Percentiles rank a stretch among this genome's conserved stretches.
Evolutionary conservation across 2,329 filamentous ascomycete genomes (phyloP).

Genomic region (Chrysosporium queenslandicum): DNA sequence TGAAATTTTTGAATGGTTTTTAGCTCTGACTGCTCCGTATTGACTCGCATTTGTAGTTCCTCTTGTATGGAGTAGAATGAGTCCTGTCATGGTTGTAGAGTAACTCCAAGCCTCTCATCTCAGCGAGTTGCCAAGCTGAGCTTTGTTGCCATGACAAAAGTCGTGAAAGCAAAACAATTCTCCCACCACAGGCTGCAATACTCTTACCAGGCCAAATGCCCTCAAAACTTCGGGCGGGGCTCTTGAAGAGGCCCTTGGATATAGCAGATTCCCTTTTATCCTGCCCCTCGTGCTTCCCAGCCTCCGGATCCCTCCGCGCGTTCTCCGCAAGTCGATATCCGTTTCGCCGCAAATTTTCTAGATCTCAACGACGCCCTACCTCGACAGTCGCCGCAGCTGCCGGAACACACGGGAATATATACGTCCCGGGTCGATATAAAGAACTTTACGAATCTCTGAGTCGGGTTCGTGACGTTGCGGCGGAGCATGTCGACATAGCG

Average conservation of each 20-base stretch:
- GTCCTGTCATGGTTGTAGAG: not conserved
- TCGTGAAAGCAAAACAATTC: not conserved
- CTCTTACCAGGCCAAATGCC: slow-evolving; percentile 27
- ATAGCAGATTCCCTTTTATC: slow-evolving; percentile 24
- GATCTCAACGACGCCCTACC: not conserved
- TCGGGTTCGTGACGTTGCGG: slow-evolving; percentile 43
- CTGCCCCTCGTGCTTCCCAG: slow-evolving; percentile 35
- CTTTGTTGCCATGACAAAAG: not conserved
- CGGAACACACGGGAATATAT: slow-evolving; percentile 20
- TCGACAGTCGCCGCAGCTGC: not conserved
- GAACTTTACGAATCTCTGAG: slow-evolving; percentile 46
- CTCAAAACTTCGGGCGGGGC: slow-evolving; percentile 30
- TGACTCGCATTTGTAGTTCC: not conserved
- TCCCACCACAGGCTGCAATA: not conserved
- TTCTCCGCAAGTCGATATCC: slow-evolving; percentile 17
- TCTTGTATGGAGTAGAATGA: not conserved
- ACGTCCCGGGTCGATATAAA: slow-evolving; percentile 43
- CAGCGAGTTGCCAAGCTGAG: not conserved
- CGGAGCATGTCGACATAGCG: slow-evolving; percentile 49
- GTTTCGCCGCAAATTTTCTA: not conserved
- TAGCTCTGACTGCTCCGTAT: not conserved
- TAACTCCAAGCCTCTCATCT: no score
- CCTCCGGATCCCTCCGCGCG: slow-evolving; percentile 27
- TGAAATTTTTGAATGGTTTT: slow-evolving; percentile 8
- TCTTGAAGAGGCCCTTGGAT: slow-evolving; percentile 28